These are phyloP conservation scores for Sutorius australiensis DNA, from an alignment of 768 basidiomycete species.

Conservation along the genomic window DNA sequence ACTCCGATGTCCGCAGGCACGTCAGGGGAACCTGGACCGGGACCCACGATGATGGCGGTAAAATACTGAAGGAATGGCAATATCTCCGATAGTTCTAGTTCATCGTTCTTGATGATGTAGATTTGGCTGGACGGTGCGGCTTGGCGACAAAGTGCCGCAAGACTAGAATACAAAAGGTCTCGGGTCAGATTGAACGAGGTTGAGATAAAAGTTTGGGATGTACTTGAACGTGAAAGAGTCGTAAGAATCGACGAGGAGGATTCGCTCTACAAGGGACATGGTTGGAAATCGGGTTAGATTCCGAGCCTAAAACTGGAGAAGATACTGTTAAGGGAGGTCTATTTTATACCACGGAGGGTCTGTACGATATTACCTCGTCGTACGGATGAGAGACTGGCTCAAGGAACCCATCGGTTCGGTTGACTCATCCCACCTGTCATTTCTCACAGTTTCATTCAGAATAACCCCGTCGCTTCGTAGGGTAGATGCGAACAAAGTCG, in stretches of 20 bases:
- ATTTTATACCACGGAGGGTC: too few relatives aligned
- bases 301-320: not conserved
- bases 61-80: constrained; percentile 55
- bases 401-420: too few relatives aligned
- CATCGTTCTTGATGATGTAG: constrained; percentile 73
- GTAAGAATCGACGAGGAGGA: constrained; percentile 78
- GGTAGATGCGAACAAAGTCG: too few relatives aligned
- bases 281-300: constrained; percentile 2
- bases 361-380: not conserved
- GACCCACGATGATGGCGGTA: constrained; percentile 69
- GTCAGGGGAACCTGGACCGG: constrained; percentile 77
- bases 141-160: constrained; percentile 65
- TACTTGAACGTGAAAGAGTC: constrained; percentile 90
- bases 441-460: too few relatives aligned
- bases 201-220: constrained; percentile 24
- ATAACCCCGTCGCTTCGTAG: too few relatives aligned
- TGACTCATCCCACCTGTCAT: too few relatives aligned
- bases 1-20: constrained; percentile 61
- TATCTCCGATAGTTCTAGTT: constrained; percentile 47
- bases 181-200: not conserved
- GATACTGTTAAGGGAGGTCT: too few relatives aligned
- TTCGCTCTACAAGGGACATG: constrained; percentile 39
- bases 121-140: constrained; percentile 60
- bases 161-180: constrained; percentile 37
- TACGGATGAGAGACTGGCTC: too few relatives aligned